Base-by-base conservation (phyloP, 352 stramenopile species). In the Phytophthora ramorum region DNA sequence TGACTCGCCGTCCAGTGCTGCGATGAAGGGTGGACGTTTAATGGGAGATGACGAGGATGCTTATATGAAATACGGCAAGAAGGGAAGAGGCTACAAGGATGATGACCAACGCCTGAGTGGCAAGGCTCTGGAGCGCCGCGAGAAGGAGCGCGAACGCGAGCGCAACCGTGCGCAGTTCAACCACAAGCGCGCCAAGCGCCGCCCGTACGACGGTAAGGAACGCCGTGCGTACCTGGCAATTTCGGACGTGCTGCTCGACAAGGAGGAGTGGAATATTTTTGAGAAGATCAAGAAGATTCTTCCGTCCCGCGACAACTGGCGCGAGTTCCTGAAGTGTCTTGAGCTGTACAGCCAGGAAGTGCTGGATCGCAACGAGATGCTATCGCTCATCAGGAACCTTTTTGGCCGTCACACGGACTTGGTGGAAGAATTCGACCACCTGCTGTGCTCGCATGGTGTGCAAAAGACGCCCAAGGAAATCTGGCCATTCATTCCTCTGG, bases 311-410 rank as follows among this genome's bases (percentile, higher is more conserved):
- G 91, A 99, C 48, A 96, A 91, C 46, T 99, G 98, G 87, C 86
- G 88, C 19, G 97, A 99, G 78, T 99, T 99, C 68, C 78, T 99
- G 13, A 99, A 99, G 76, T 99, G 94, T 52, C 76, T 99, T 12
- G 97, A 99, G 71, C 76, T 99, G 20, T 99, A 99, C 76, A 96
- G 93, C 30, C 95, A 99, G 62, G 97, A 99, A 73, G 95, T 99
- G 45, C 68, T 99, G 13, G 84, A 87, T n/a, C 81, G 88, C 17
- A 79, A 94, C 35, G 89, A 96, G 65, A 95, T 96, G 86, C 55
- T 97, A 20, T 92, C 88, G 40, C 79, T 96, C 19, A 81, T 98
- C 37, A 79, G 81, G 53, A 96, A 97, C 55, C 75, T 98, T 0
- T 94, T 98, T 63, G 89, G 90, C 3, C 82, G 90, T 28, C 87